Evolutionary conservation across 2,329 filamentous ascomycete genomes (phyloP).

Genomic region (Aspergillus ustus): DNA sequence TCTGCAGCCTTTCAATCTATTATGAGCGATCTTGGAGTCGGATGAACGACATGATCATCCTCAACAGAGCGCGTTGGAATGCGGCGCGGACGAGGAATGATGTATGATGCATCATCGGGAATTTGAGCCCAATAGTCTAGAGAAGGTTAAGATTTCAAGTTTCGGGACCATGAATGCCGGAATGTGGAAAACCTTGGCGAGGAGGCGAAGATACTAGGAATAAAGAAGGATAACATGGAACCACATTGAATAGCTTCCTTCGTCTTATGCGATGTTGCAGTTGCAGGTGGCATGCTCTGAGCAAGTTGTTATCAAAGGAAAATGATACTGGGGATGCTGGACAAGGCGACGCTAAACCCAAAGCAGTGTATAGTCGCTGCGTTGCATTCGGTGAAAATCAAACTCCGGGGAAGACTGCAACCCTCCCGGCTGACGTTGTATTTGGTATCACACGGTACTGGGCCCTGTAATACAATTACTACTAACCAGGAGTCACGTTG

Average conservation of each 20-base stretch:
- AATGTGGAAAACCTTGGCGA: neutral
- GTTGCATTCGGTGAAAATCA: constrained; percentile 37
- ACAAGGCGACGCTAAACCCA: constrained; percentile 9
- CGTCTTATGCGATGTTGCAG: constrained; percentile 25
- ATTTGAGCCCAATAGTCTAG: neutral
- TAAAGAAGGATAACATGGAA: neutral
- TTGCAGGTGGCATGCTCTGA: constrained; percentile 23
- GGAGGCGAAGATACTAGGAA: neutral
- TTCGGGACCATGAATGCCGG: neutral
- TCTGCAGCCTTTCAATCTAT: neutral
- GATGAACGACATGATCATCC: neutral
- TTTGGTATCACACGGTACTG: neutral
- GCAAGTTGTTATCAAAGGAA: neutral
- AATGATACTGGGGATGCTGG: neutral
- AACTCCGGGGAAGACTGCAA: constrained; percentile 31
- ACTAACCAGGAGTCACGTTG: no score
- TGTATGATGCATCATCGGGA: constrained; percentile 5
- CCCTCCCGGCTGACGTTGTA: constrained; percentile 27
- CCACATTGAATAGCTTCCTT: constrained; percentile 21
- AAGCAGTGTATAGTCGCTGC: constrained; percentile 17
- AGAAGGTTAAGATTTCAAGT: neutral
- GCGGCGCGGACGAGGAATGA: constrained; percentile 1
- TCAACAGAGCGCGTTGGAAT: neutral
- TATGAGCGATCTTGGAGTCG: neutral
- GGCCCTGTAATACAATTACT: neutral